These are phyloP conservation scores for Globisporangium echinulatum DNA, from an alignment of 352 stramenopile genomes.

Conservation along the genomic window DNA sequence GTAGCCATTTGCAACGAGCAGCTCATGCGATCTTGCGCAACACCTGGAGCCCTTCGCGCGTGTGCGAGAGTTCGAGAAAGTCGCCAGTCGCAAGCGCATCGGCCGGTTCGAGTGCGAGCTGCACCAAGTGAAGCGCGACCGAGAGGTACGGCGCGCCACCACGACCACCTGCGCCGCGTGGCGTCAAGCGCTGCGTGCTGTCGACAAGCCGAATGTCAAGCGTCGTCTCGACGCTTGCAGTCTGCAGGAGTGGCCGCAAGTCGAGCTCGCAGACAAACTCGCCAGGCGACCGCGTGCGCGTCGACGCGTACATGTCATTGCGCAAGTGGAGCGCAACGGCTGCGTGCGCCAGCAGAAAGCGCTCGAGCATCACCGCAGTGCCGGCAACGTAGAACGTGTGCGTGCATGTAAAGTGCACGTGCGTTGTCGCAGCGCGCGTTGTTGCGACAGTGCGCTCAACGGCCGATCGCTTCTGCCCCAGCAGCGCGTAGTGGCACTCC, in stretches of 20 bases:
- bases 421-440: not conserved
- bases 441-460: slow-evolving; percentile 28
- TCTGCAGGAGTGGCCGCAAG: slow-evolving; percentile 27
- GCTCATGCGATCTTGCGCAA: slow-evolving; percentile 47
- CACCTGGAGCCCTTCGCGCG: slow-evolving; percentile 40
- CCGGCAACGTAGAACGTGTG: slow-evolving; percentile 56
- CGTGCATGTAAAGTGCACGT: slow-evolving; percentile 55
- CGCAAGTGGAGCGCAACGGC: slow-evolving; percentile 33
- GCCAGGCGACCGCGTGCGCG: slow-evolving; percentile 24
- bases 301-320: slow-evolving; percentile 76
- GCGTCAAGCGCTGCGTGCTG: slow-evolving; percentile 30
- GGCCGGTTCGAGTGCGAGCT: slow-evolving; percentile 26
- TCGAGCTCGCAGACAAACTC: slow-evolving; percentile 48
- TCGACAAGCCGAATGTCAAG: slow-evolving; percentile 37
- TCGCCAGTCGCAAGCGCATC: slow-evolving; percentile 26
- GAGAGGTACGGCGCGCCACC: slow-evolving; percentile 49
- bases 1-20: no score
- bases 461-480: slow-evolving; percentile 47
- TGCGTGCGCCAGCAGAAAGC: slow-evolving; percentile 28
- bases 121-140: slow-evolving; percentile 35
- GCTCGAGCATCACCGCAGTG: slow-evolving; percentile 20
- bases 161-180: slow-evolving; percentile 32
- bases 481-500: slow-evolving; percentile 67
- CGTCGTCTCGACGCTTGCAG: slow-evolving; percentile 29
- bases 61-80: slow-evolving; percentile 40